These are phyloP conservation scores for Forsythia suspensa DNA, from an alignment of 257 asterid species.

Conservation along the genomic window DNA sequence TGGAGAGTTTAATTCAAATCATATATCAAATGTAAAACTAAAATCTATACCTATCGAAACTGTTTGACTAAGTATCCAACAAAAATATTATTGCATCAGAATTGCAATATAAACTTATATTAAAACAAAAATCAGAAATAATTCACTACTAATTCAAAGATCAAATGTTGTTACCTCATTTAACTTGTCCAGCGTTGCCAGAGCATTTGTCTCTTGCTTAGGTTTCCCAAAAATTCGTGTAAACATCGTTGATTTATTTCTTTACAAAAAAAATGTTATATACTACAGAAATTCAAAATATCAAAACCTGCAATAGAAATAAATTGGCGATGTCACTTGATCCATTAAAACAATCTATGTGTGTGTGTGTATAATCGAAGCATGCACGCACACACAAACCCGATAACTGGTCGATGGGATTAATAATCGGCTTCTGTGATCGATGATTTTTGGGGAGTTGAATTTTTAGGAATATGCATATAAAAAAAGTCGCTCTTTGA, in stretches of 20 bases:
- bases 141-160: constrained; percentile 2
- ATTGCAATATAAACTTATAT: background rate
- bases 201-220: constrained; percentile 64
- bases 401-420: background rate
- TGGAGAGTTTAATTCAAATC: background rate
- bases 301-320: background rate
- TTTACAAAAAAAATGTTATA: background rate
- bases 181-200: constrained; percentile 69
- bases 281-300: background rate
- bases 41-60: background rate
- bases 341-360: background rate
- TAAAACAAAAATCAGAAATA: background rate
- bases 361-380: background rate
- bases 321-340: background rate
- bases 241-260: constrained; percentile 48
- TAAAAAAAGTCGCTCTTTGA: background rate
- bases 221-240: constrained; percentile 69
- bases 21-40: background rate
- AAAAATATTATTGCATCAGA: background rate
- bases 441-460: background rate
- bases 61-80: background rate
- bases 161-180: constrained; percentile 52
- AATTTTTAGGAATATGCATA: background rate
- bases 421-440: background rate
- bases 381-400: background rate